These are phyloP conservation scores for Platismatia glauca DNA, from an alignment of 495 filamentous ascomycete species.

Conservation along the genomic window DNA sequence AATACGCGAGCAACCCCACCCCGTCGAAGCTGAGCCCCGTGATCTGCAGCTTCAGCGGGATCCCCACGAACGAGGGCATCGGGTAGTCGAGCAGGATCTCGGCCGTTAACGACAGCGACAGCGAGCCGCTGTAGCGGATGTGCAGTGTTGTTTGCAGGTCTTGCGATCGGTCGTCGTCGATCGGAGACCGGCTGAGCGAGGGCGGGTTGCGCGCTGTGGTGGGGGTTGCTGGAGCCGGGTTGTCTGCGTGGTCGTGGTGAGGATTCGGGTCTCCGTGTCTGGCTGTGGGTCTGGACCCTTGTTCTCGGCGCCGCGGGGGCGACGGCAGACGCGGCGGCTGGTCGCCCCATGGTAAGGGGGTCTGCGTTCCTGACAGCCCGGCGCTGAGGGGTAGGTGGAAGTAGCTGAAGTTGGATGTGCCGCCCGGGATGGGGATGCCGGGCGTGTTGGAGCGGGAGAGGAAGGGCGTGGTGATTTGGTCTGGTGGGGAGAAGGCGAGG, in stretches of 20 bases:
- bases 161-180: constrained; percentile 10
- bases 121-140: constrained; percentile 75
- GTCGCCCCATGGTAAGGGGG: constrained; percentile 47
- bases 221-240: constrained; percentile 24
- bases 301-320: not conserved
- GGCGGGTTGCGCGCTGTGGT: constrained; percentile 30
- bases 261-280: too few relatives aligned
- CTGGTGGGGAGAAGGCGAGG: constrained; percentile 25
- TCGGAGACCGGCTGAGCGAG: not conserved
- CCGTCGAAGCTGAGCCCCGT: constrained; percentile 93
- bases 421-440: constrained; percentile 59
- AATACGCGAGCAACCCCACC: constrained; percentile 82
- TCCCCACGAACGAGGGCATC: constrained; percentile 90
- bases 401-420: constrained; percentile 79
- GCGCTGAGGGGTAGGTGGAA: constrained; percentile 79
- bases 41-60: constrained; percentile 84
- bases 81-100: constrained; percentile 96
- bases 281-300: too few relatives aligned
- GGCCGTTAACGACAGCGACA: constrained; percentile 79
- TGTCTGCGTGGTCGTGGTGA: too few relatives aligned
- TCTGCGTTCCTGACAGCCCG: constrained; percentile 69
- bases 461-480: constrained; percentile 33
- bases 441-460: constrained; percentile 35
- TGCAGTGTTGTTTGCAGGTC: constrained; percentile 88
- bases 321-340: constrained; percentile 7